Base-by-base conservation (phyloP, 2,329 filamentous ascomycete species). In the Xylariaceae sp. region DNA sequence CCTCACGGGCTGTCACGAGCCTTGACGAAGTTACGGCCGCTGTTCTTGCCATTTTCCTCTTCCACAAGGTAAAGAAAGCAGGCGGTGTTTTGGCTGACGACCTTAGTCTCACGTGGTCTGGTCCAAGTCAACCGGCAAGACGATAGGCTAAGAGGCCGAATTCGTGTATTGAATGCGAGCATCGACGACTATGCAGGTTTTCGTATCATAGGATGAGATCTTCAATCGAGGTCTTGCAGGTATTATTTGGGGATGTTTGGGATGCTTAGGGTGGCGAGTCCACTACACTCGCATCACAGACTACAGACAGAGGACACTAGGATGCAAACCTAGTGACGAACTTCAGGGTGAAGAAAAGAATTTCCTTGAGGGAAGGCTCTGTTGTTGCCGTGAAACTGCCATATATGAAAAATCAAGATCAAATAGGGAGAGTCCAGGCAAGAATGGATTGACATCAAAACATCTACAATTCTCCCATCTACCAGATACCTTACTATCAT, bases 1-100 rank as follows among this genome's bases (percentile, higher is more conserved):
- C 64, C 64, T 65, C 61, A 43, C 52, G 53, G 58, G 61, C 54
- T 58, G 56, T 57, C 53, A 58, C 56, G 51, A 58, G 60, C 56
- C 55, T 58, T 63, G 46, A 62, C 56, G 61, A 63, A 58, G 54
- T 61, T 59, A 62, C 48, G 58, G 57, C 54, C 48, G 40, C 50
- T 51, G 44, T 44, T 44, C 36, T 36, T 42, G 44, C 46, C 42
- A 42, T 45, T 50, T 52, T 32, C 47, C 12, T 40, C 43, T 44
- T 47, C 48, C 22, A 30, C 40, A 41, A 45, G 42, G 47, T 46
- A 46, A 38, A 18, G 18, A 50, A 46, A 48, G 47, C 42, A 50
- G 45, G 42, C 44, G 39, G 53, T 55, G 44, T 45, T 43, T 46
- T 48, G 51, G 35, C 42, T 38, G 47, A 51, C 52, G 49, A 50